These are phyloP conservation scores for Umbelopsis sp. DNA, from an alignment of 371 early-diverging fungal species.

Conservation along the genomic window DNA sequence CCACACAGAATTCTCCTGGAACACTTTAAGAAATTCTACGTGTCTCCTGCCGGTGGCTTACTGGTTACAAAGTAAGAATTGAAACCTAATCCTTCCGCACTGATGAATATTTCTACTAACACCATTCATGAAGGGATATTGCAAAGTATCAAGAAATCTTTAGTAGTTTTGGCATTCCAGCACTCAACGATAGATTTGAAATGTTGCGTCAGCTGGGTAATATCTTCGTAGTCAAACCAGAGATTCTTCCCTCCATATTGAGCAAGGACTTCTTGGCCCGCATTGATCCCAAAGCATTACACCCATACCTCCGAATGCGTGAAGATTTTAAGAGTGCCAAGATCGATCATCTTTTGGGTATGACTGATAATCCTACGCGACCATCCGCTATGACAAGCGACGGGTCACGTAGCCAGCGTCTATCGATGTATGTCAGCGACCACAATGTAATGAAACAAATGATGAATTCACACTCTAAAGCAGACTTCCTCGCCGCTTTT, in stretches of 20 bases:
- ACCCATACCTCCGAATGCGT: conserved; percentile 85
- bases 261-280: conserved; percentile 82
- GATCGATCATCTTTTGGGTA: conserved; percentile 63
- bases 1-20: conserved; percentile 79
- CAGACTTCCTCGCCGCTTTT: conserved; percentile 47
- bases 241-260: conserved; percentile 82
- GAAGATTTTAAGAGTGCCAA: conserved; percentile 83
- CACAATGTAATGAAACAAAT: conserved; percentile 51
- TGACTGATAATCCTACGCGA: conserved; percentile 34
- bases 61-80: conserved; percentile 80
- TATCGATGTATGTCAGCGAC: conserved; percentile 53
- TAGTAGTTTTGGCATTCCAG: conserved; percentile 71
- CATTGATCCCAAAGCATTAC: conserved; percentile 75
- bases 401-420: conserved; percentile 34
- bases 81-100: neutral
- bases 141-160: conserved; percentile 91
- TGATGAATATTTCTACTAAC: neutral
- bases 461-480: conserved; percentile 41
- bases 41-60: conserved; percentile 84
- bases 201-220: conserved; percentile 92
- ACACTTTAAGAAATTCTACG: conserved; percentile 88
- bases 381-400: conserved; percentile 20
- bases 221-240: conserved; percentile 89
- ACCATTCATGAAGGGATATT: conserved; percentile 70
- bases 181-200: conserved; percentile 83